Percentiles rank a stretch among this genome's conserved stretches.
Evolutionary conservation across 306 rosid genomes (phyloP).

Genomic region (Medicago arabica): DNA sequence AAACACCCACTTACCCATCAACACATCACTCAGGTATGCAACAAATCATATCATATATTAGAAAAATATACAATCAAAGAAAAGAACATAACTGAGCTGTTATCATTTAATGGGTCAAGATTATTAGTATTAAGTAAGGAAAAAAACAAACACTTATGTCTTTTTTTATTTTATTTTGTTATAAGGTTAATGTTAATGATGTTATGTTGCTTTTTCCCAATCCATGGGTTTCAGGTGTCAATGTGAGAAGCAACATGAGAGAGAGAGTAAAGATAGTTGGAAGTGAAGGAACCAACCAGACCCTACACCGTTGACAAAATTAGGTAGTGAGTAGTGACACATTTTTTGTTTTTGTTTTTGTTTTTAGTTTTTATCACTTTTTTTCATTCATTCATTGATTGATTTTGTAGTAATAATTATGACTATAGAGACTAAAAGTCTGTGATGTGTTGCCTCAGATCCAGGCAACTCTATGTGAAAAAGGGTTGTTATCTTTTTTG

Average conservation of each 20-base stretch:
- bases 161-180: slow-evolving; percentile 38
- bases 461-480: slow-evolving; percentile 74
- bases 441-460: slow-evolving; percentile 85
- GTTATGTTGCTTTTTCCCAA: slow-evolving; percentile 42
- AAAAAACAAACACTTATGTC: slow-evolving; percentile 19
- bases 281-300: slow-evolving; percentile 43
- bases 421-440: slow-evolving; percentile 51
- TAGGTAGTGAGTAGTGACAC: slow-evolving; percentile 64
- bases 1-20: slow-evolving; percentile 28
- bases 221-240: slow-evolving; percentile 64
- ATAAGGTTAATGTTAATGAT: slow-evolving; percentile 41
- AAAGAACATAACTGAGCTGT: slow-evolving; percentile 49
- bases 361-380: slow-evolving; percentile 2
- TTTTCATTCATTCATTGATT: slow-evolving; percentile 39
- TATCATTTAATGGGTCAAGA: slow-evolving; percentile 36
- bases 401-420: slow-evolving; percentile 39
- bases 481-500: slow-evolving; percentile 56
- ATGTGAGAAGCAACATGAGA: slow-evolving; percentile 33
- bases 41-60: neutral
- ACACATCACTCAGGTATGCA: slow-evolving; percentile 38
- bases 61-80: neutral
- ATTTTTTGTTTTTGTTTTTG: slow-evolving; percentile 15
- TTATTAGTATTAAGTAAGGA: slow-evolving; percentile 32
- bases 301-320: slow-evolving; percentile 67
- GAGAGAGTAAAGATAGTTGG: slow-evolving; percentile 28